Evolutionary conservation across 441 rosid genomes (phyloP).

Genomic region (Erodium trifolium): DNA sequence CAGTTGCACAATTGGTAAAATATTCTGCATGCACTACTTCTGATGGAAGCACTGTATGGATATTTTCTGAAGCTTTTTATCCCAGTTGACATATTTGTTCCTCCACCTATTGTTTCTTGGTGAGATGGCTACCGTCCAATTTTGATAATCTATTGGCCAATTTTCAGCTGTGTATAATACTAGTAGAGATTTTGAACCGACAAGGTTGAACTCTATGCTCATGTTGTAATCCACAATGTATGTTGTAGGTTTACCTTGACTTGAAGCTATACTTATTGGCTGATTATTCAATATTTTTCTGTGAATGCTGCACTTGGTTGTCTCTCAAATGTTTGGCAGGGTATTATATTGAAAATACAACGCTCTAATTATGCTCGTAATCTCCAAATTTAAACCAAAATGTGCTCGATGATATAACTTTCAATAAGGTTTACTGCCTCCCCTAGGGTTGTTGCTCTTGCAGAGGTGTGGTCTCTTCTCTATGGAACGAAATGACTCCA

Average conservation of each 20-base stretch:
- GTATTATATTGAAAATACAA: too few species aligned
- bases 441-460: neutral
- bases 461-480: neutral
- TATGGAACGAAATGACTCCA: neutral
- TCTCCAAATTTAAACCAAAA: too few species aligned
- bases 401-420: too few species aligned
- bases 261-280: too few species aligned
- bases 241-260: neutral
- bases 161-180: too few species aligned
- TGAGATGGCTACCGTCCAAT: neutral
- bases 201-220: neutral
- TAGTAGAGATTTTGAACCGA: neutral
- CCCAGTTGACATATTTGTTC: neutral
- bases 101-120: neutral
- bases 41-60: neutral
- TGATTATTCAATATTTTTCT: too few species aligned
- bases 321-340: too few species aligned
- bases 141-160: too few species aligned
- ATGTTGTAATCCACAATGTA: neutral
- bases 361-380: too few species aligned
- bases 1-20: conserved; percentile 75
- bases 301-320: too few species aligned
- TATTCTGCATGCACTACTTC: neutral
- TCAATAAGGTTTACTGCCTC: neutral
- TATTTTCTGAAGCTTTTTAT: neutral